phyloP scores from a whole-genome alignment of 192 early-diverging fungal genomes.

The Gryganskiella cystojenkinii region DNA sequence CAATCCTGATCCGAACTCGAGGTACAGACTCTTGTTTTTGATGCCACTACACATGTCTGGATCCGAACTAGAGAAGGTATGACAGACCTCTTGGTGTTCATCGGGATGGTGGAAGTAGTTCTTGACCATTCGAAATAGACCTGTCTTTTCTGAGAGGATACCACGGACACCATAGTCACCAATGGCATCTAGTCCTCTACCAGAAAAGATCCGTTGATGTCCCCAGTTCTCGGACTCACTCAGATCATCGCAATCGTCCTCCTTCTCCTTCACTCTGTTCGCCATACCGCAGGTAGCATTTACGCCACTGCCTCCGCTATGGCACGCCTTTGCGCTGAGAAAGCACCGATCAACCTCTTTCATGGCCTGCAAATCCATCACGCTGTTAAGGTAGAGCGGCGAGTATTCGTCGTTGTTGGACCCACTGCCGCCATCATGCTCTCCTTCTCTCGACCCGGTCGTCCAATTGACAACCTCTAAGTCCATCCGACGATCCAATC shows the following conservation, averaged over 20 bases:
- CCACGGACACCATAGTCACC: slow-evolving; percentile 16
- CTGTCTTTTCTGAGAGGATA: slow-evolving; percentile 9
- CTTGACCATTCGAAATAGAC: slow-evolving; percentile 12
- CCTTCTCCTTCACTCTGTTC: background rate
- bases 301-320: too few species aligned
- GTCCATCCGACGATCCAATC: too few species aligned
- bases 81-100: background rate
- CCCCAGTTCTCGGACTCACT: background rate
- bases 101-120: slow-evolving; percentile 10
- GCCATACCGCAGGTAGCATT: too few species aligned
- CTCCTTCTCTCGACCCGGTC: background rate
- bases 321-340: background rate
- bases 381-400: background rate
- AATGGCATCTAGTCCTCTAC: slow-evolving; percentile 4
- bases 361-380: background rate
- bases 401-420: background rate
- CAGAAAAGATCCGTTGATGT: slow-evolving; percentile 22
- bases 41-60: too few species aligned
- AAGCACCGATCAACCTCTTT: slow-evolving; percentile 4
- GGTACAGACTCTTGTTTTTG: background rate
- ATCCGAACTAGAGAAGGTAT: too few species aligned
- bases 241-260: slow-evolving; percentile 1
- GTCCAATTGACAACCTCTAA: background rate
- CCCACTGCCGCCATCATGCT: background rate
- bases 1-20: slow-evolving; percentile 5